Evolutionary conservation across 2,329 filamentous ascomycete genomes (phyloP).

Genomic region (Apiospora marii): DNA sequence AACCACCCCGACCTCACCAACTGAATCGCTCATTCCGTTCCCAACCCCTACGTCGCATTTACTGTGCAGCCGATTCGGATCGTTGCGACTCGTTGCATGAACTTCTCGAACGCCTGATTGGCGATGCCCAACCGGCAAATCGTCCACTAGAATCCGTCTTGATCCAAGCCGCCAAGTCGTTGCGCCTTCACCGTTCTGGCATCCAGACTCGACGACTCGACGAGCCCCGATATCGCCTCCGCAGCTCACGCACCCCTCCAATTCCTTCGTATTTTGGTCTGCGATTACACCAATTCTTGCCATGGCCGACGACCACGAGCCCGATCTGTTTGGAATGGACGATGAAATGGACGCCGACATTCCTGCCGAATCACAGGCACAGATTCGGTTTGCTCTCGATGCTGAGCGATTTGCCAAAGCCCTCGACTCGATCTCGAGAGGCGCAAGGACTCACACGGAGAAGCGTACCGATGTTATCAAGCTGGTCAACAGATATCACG

Average conservation of each 20-base stretch:
- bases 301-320: conserved; percentile 20
- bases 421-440: conserved; percentile 76
- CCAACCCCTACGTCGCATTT: not conserved
- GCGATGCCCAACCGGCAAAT: conserved; percentile 14
- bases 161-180: not conserved
- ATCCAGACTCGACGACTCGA: conserved; percentile 1
- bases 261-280: not conserved
- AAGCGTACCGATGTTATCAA: conserved; percentile 72
- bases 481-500: conserved; percentile 71
- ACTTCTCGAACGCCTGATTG: conserved; percentile 1
- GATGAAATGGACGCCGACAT: conserved; percentile 27
- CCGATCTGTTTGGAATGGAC: conserved; percentile 21
- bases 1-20: conserved; percentile 2
- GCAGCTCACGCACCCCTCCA: not conserved
- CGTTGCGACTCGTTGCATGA: not conserved
- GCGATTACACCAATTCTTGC: not conserved
- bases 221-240: not conserved
- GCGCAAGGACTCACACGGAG: conserved; percentile 57
- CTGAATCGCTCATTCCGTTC: not conserved
- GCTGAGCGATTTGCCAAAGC: conserved; percentile 87
- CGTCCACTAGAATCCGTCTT: conserved; percentile 14
- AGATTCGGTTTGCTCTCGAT: conserved; percentile 53
- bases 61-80: not conserved
- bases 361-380: conserved; percentile 22
- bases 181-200: not conserved